These are phyloP conservation scores for Venustampulla echinocandica DNA, from an alignment of 495 filamentous ascomycete species.

Conservation along the genomic window DNA sequence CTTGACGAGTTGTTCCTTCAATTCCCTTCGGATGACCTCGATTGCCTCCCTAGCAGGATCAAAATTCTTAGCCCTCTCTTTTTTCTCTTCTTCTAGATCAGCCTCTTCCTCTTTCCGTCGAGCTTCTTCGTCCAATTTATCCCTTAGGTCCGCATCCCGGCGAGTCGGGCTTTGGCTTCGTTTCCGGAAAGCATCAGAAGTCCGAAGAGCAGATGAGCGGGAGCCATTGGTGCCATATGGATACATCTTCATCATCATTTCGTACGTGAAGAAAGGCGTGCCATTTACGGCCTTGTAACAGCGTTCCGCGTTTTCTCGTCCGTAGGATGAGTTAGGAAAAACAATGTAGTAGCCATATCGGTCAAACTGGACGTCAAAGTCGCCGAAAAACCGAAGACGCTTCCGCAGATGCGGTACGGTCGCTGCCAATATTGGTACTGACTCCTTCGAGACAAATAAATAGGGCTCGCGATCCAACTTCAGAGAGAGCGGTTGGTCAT, in stretches of 20 bases:
- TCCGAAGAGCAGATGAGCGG: constrained; percentile 24
- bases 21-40: constrained; percentile 66
- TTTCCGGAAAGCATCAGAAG: constrained; percentile 6
- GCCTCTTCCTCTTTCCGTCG: constrained; percentile 61
- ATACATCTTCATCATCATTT: constrained; percentile 80
- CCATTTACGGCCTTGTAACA: constrained; percentile 68
- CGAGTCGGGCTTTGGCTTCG: constrained; percentile 28
- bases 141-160: constrained; percentile 38
- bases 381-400: constrained; percentile 67
- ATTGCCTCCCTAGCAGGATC: constrained; percentile 80
- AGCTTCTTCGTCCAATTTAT: constrained; percentile 45
- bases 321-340: constrained; percentile 66
- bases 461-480: constrained; percentile 77
- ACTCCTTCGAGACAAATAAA: constrained; percentile 79
- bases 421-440: constrained; percentile 77
- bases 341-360: constrained; percentile 82
- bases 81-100: constrained; percentile 81
- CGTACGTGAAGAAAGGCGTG: constrained; percentile 79
- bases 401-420: constrained; percentile 83
- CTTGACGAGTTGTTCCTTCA: constrained; percentile 74
- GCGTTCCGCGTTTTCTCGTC: constrained; percentile 68
- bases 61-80: constrained; percentile 67
- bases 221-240: constrained; percentile 47
- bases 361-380: constrained; percentile 73
- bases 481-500: constrained; percentile 46